Base-by-base conservation (phyloP, 257 asterid genomes). In the Solanum sitiens region DNA sequence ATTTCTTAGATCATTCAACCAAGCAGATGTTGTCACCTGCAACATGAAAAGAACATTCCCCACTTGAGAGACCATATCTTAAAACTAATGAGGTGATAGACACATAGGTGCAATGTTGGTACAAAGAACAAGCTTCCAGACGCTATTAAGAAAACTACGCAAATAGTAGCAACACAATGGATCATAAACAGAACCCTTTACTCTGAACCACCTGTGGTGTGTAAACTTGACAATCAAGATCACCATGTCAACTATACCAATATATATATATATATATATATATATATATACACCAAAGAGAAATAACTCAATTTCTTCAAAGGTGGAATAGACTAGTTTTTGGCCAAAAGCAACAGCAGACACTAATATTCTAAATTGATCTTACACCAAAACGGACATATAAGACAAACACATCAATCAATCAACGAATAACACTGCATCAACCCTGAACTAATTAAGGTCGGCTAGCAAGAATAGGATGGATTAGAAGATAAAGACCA, bases 11-110 rank as follows among this genome's bases (percentile, higher is more conserved):
- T 97, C 99, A 50, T 95, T 95, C 95, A 96, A 85, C 99, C 99
- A 97, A 83, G 99, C 99, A 75, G 99, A 97, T 70, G 99, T 99
- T 11, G 98, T 97, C 39, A 97, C 99, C 99, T 97, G 91, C 89
- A 88, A 74, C 77, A 59, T 44, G 86, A 79, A 82, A 37, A 76
- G 77, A 61, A 21, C 87, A 83, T 65, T 50, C 73, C 80, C 71
- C 70, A 39, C 86, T 45, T 82, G 13, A 86, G 83, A 86, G 18
- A 53, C 47, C 74, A 53, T 86, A 23, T 32, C 9, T 50, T 13
- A 72, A 53, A 47, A 11, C 25, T 27, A 40, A 65, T 1, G 33
- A 39, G 30, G 63, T 39, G 65, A 10, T 65, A 23, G 44, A 33
- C 15, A 21, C 30, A 82, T 20, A 82, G 70, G 67, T 80, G 42